A percentile compares a stretch with the other conserved stretches of the same genome.
These are phyloP conservation scores for Phyllosticta citrichinensis DNA, from an alignment of 2,329 filamentous ascomycete species.

Conservation along the genomic window DNA sequence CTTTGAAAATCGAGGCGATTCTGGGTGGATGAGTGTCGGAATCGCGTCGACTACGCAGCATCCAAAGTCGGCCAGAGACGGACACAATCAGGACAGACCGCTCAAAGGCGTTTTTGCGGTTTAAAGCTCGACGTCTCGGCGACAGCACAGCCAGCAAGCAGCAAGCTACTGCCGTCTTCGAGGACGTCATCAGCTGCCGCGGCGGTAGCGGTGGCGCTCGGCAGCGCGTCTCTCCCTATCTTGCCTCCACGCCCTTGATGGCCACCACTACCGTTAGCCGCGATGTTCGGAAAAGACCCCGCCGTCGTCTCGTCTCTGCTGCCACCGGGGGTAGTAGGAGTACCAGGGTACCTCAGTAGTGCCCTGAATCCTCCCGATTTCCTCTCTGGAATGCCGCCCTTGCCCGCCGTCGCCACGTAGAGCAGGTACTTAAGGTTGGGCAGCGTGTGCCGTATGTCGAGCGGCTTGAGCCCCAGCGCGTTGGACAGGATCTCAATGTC, in stretches of 20 bases:
- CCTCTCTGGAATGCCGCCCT: constrained; percentile 44
- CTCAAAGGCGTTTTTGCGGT: constrained; percentile 3
- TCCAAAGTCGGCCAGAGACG: background rate
- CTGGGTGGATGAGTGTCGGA: background rate
- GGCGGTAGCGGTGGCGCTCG: background rate
- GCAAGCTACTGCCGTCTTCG: background rate
- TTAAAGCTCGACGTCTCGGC: constrained; percentile 5
- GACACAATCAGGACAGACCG: constrained; percentile 1
- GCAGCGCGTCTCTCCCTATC: background rate
- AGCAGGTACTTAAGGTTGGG: constrained; percentile 90
- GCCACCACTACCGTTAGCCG: constrained; percentile 3
- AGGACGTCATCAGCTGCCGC: background rate
- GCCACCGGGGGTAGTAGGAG: background rate
- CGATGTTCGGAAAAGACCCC: background rate
- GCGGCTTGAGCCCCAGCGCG: constrained; percentile 61
- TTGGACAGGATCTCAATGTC: constrained; percentile 64
- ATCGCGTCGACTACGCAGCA: background rate
- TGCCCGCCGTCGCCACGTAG: constrained; percentile 78
- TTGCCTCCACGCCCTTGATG: constrained; percentile 3
- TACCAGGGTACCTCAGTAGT: constrained; percentile 13
- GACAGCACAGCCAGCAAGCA: background rate
- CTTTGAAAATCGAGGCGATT: background rate
- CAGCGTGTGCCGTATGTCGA: constrained; percentile 85
- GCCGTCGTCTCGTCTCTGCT: background rate
- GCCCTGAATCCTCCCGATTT: constrained; percentile 28